Evolutionary conservation across 371 early-diverging fungal genomes (phyloP), one percentile per base, ranked within the genome.

Genomic region (Umbelopsis sp.): DNA sequence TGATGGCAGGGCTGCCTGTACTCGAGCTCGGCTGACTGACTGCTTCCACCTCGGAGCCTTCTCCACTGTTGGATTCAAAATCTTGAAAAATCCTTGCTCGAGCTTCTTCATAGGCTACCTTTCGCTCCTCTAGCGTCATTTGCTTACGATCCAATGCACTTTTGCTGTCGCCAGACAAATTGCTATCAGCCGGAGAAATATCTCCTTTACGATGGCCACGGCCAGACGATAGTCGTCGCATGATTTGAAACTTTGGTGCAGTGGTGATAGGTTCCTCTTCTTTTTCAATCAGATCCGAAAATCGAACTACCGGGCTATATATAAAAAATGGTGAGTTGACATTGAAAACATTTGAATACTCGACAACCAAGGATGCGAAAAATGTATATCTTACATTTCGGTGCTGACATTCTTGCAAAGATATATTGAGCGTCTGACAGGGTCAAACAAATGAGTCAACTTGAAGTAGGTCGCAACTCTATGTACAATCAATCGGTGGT

Each of bases 71-170:
- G 14, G 57, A 29, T 37, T 75, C 82, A 68, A 78, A 44, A 37
- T 88, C 89, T 63, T 87, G 84, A 70, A 93, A 93, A 44, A 93
- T 93, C 44, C 91, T 80, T n/a, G 91, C 92, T 65, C 93, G 78
- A 3, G 92, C 93, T 65, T 84, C 84, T 71, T 91, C 90, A 69
- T 93, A 93, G 7, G 86, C 89, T 16, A 87, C 89, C 67, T 90
- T 88, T 38, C 92, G 83, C 72, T 91, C 91, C 68, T 92, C 90
- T 50, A 89, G 81, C 0, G 91, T 86, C 74, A 85, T 79, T 16
- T 81, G 79, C 68, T 80, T 83, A 44, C 86, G 80, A 44, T 86
- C 83, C 9, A 76, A 62, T 62, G 73, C 75, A 37, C 70, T 57
- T 67, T 73, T 75, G 45, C 80, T 75, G 68, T 71, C 71, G 9